These are phyloP conservation scores for Cupressus sempervirens DNA, from an alignment of 75 land plant genomes.

Conservation along the genomic window DNA sequence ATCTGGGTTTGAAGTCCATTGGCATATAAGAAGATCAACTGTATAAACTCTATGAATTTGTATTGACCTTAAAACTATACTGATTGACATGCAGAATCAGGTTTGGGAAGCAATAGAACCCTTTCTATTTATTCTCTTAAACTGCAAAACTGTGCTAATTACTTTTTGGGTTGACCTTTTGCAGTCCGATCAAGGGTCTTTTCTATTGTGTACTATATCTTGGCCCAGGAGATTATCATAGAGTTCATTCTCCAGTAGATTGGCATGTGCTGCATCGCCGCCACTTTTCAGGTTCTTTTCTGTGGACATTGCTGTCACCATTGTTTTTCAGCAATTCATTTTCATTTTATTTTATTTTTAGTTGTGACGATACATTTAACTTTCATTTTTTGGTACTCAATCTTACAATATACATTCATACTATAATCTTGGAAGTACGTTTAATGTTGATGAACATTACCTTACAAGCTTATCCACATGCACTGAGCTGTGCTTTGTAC, in stretches of 20 bases:
- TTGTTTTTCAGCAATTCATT: neutral
- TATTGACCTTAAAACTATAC: neutral
- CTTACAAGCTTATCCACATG: neutral
- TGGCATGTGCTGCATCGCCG: conserved; percentile 76
- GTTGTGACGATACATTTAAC: neutral
- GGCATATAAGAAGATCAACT: neutral
- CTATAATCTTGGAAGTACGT: neutral
- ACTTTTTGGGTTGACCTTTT: neutral
- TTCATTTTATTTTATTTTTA: neutral
- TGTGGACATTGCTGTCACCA: neutral
- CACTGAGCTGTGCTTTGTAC: neutral
- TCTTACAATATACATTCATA: neutral
- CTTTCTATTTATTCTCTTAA: neutral
- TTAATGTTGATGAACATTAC: neutral
- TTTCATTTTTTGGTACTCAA: neutral
- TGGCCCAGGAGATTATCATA: conserved; percentile 95
- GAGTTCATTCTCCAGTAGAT: conserved; percentile 91
- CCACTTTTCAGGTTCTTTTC: conserved; percentile 73
- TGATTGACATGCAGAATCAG: neutral
- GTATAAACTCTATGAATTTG: neutral
- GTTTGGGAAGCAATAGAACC: neutral
- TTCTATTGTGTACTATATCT: conserved; percentile 97
- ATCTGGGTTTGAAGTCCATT: neutral
- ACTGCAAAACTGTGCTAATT: neutral
- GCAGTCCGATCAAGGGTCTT: conserved; percentile 72